Percentiles rank a stretch among this genome's conserved stretches.
Evolutionary conservation across 2,329 filamentous ascomycete species (phyloP).

Genomic region (Sporothrix dimorphospora): DNA sequence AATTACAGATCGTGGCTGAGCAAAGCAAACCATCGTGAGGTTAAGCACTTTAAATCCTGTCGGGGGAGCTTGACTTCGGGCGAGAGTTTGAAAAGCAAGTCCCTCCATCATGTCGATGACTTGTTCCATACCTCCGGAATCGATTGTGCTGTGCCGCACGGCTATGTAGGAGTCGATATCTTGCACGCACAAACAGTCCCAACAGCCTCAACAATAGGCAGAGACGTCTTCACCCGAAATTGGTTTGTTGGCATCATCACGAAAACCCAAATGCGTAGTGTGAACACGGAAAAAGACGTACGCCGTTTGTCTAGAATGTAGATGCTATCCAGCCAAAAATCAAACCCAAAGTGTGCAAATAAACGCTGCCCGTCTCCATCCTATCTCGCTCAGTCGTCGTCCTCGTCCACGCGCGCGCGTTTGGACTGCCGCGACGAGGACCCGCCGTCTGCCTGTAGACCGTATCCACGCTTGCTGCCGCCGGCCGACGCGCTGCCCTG

Average conservation of each 20-base stretch:
- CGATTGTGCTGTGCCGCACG: not conserved
- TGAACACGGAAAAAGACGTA: not conserved
- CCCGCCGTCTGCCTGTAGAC: slow-evolving; percentile 63
- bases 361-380: not conserved
- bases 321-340: slow-evolving; percentile 20
- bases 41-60: too few species aligned
- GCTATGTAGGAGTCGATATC: too few species aligned
- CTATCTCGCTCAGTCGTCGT: slow-evolving; percentile 51
- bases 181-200: not conserved
- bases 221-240: not conserved
- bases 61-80: too few species aligned
- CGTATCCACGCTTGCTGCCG: slow-evolving; percentile 71
- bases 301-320: slow-evolving; percentile 18
- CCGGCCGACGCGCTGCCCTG: not conserved
- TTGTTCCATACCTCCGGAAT: not conserved
- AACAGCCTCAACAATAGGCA: not conserved
- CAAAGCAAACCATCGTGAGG: too few species aligned
- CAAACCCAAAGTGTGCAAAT: not conserved
- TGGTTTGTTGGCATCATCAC: not conserved
- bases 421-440: slow-evolving; percentile 61
- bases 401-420: slow-evolving; percentile 72
- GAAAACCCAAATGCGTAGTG: not conserved
- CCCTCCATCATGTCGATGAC: not conserved
- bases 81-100: not conserved
- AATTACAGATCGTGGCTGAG: slow-evolving; percentile 12